Conservation (phyloP, 139 green algal species). For the Picochlorum costavermella region DNA sequence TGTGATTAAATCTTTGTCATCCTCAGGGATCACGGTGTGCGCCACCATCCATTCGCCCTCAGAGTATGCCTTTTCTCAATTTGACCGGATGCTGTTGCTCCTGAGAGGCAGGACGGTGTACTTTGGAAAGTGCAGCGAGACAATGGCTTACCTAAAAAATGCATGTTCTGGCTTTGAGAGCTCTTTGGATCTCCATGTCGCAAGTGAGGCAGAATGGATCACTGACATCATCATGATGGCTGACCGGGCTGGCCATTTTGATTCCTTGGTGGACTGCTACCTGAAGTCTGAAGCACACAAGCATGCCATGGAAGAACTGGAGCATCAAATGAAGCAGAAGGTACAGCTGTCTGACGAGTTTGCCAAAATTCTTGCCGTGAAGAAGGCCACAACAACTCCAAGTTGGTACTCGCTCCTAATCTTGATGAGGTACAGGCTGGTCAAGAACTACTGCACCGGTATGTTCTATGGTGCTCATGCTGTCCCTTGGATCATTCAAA, state of each 20-base stretch:
- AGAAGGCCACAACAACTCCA: slow-evolving; percentile 5
- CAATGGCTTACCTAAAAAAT: slow-evolving; percentile 1
- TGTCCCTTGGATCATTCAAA: slow-evolving; percentile 5
- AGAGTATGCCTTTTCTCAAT: slow-evolving; percentile 36
- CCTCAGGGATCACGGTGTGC: slow-evolving; percentile 38
- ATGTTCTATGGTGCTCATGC: slow-evolving; percentile 8
- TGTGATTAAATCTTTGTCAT: slow-evolving; percentile 26
- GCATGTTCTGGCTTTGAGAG: neutral
- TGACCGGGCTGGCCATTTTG: neutral
- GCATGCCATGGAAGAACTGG: slow-evolving; percentile 1
- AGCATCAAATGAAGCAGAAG: slow-evolving; percentile 2
- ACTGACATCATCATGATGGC: slow-evolving; percentile 5
- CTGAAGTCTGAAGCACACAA: neutral
- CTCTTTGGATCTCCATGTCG: neutral
- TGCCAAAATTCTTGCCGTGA: slow-evolving; percentile 5
- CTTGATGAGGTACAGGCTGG: neutral
- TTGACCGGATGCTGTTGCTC: slow-evolving; percentile 48
- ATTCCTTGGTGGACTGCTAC: neutral
- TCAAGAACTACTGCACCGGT: slow-evolving; percentile 5
- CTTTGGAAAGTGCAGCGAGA: slow-evolving; percentile 29
- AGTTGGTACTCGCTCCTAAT: slow-evolving; percentile 2
- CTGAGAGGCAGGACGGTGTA: slow-evolving; percentile 33
- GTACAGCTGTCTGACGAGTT: neutral
- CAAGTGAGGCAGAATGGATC: slow-evolving; percentile 6
- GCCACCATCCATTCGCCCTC: slow-evolving; percentile 50